Conservation (phyloP, 495 filamentous ascomycete genomes). For the Chaetomium fimeti region DNA sequence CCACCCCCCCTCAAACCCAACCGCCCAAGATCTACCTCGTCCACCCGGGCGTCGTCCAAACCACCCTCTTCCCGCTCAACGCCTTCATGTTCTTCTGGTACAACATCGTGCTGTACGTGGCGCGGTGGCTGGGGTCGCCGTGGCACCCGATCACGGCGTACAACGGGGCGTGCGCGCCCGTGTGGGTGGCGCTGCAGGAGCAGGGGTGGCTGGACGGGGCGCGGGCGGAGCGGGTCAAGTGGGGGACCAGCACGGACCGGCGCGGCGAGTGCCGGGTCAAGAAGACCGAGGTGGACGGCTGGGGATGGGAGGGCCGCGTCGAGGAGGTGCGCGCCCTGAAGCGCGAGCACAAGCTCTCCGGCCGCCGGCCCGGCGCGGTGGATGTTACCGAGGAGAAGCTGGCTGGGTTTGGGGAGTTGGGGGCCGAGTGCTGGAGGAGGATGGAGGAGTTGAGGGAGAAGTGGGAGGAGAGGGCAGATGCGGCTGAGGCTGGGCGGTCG, state of each 20-base stretch:
- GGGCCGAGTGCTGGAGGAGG: constrained; percentile 69
- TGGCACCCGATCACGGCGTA: constrained; percentile 80
- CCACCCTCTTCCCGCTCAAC: constrained; percentile 70
- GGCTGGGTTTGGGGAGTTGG: constrained; percentile 71
- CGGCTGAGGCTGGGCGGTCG: not conserved
- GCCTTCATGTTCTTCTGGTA: constrained; percentile 61
- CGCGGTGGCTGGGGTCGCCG: constrained; percentile 77
- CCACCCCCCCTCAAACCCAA: not conserved
- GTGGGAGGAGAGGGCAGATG: constrained; percentile 64
- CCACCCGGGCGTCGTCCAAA: constrained; percentile 85
- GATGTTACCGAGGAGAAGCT: constrained; percentile 63
- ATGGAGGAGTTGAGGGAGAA: constrained; percentile 78
- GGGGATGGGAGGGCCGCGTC: constrained; percentile 74
- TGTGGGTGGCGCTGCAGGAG: constrained; percentile 75
- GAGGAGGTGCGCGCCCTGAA: constrained; percentile 50
- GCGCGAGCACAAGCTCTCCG: constrained; percentile 47
- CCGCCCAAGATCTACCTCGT: constrained; percentile 67
- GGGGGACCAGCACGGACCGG: constrained; percentile 69
- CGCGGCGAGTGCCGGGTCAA: constrained; percentile 58
- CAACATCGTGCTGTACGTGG: constrained; percentile 60
- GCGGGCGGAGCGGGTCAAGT: constrained; percentile 66
- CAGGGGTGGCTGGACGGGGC: constrained; percentile 61
- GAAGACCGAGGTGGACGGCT: constrained; percentile 78
- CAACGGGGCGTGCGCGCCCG: constrained; percentile 70
- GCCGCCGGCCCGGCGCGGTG: constrained; percentile 55